Conservation (phyloP, 805 yeast species). For the Wickerhamiella galacta region DNA sequence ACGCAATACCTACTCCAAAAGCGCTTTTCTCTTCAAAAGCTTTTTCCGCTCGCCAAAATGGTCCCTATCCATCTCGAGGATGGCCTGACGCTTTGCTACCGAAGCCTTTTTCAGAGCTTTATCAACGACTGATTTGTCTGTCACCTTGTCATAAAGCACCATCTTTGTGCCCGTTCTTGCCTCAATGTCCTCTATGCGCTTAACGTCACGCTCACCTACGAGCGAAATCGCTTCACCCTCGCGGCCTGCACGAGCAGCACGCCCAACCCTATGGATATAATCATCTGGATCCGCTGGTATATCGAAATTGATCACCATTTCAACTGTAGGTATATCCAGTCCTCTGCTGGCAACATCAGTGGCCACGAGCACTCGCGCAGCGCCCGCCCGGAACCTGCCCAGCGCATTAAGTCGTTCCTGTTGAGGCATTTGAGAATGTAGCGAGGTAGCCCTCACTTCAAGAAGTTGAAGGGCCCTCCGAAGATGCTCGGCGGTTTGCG, state of each 20-base stretch:
- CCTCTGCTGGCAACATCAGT: conserved; percentile 98
- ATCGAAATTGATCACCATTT: conserved; percentile 77
- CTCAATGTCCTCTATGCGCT: conserved; percentile 70
- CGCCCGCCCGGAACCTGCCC: conserved; percentile 86
- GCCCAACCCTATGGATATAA: conserved; percentile 91
- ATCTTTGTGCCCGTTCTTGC: conserved; percentile 65
- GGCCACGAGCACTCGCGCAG: conserved; percentile 82
- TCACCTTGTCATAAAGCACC: conserved; percentile 52
- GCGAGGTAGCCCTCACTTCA: conserved; percentile 69
- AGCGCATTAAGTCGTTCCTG: conserved; percentile 76
- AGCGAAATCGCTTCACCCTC: conserved; percentile 69
- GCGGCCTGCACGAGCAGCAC: conserved; percentile 97
- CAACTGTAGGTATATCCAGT: conserved; percentile 86
- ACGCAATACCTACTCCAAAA: neutral
- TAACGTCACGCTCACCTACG: conserved; percentile 73
- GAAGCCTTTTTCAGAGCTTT: conserved; percentile 53
- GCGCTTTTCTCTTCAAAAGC: conserved; percentile 30
- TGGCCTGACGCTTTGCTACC: conserved; percentile 74
- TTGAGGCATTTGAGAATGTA: conserved; percentile 93
- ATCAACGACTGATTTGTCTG: conserved; percentile 63
- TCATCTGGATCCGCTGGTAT: conserved; percentile 94
- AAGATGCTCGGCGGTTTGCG: conserved; percentile 75
- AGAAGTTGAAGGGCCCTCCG: conserved; percentile 58
- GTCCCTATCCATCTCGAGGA: conserved; percentile 87
- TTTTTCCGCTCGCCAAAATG: conserved; percentile 62